Evolutionary conservation across 225 moss, liverwort and hornwort species (phyloP).

Genomic region (Sphagnum tenellum): DNA sequence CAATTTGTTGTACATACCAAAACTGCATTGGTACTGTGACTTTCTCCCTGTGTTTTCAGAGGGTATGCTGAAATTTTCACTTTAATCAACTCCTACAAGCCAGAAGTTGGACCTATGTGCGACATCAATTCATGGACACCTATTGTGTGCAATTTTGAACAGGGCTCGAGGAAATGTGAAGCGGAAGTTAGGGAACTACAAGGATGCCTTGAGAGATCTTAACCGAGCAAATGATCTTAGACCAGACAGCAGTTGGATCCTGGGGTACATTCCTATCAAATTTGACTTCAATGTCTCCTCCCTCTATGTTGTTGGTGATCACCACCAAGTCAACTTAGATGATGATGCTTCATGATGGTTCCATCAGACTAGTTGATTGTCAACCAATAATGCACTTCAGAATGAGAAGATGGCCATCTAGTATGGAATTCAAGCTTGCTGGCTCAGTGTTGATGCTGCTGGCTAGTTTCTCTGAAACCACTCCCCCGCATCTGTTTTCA

Average conservation of each 20-base stretch:
- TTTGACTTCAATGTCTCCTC: too few relatives aligned
- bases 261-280: conserved; percentile 9
- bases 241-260: conserved; percentile 25
- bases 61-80: not conserved
- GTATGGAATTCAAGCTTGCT: too few relatives aligned
- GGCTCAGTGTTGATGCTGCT: not conserved
- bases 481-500: not conserved
- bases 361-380: too few relatives aligned
- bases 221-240: conserved; percentile 24
- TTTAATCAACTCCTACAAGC: not conserved
- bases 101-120: not conserved
- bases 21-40: too few relatives aligned
- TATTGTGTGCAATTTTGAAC: not conserved
- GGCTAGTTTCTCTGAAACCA: not conserved
- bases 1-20: too few relatives aligned
- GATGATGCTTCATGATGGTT: too few relatives aligned
- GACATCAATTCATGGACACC: not conserved
- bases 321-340: too few relatives aligned
- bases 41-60: too few relatives aligned
- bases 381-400: too few relatives aligned
- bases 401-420: too few relatives aligned
- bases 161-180: conserved; percentile 30
- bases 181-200: conserved; percentile 27
- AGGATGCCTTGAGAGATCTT: conserved; percentile 28
- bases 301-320: too few relatives aligned